A percentile compares a stretch with the other conserved stretches of the same genome.
These are phyloP conservation scores for Pseudohyphozyma bogoriensis DNA, from an alignment of 768 basidiomycete genomes.

Conservation along the genomic window DNA sequence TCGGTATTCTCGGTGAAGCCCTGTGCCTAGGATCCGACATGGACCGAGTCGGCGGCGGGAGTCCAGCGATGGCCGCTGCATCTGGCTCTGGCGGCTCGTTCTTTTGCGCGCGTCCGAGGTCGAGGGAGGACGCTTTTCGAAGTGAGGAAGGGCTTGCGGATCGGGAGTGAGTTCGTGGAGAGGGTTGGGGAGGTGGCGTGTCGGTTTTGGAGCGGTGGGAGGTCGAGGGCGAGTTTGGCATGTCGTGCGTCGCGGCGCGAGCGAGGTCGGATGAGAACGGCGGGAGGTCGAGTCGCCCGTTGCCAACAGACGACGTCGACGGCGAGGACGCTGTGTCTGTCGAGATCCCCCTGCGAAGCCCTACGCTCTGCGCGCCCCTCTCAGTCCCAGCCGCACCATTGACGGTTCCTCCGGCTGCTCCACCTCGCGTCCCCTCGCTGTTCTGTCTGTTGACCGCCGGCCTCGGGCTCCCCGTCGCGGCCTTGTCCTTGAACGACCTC, in stretches of 20 bases:
- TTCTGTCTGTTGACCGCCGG: slow-evolving; percentile 1
- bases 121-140: slow-evolving; percentile 19
- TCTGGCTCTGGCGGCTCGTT: not conserved
- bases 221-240: not conserved
- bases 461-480: slow-evolving; percentile 10
- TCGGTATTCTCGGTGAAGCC: slow-evolving; percentile 8
- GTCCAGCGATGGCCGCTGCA: not conserved
- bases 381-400: no score
- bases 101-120: slow-evolving; percentile 5
- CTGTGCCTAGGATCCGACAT: not conserved
- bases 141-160: not conserved
- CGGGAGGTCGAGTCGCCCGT: no score
- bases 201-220: not conserved
- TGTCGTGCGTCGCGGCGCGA: no score
- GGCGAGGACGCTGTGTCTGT: no score
- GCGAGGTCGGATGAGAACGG: no score
- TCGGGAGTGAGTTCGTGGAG: not conserved
- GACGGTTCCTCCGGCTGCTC: no score
- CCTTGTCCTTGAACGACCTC: slow-evolving; percentile 16
- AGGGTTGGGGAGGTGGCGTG: slow-evolving; percentile 12
- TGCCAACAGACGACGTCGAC: no score
- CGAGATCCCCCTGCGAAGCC: no score
- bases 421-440: no score
- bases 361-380: no score
- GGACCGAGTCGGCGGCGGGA: slow-evolving; percentile 1